These are phyloP conservation scores for Moesziomyces sp. DNA, from an alignment of 1,284 basidiomycete genomes.

Conservation along the genomic window DNA sequence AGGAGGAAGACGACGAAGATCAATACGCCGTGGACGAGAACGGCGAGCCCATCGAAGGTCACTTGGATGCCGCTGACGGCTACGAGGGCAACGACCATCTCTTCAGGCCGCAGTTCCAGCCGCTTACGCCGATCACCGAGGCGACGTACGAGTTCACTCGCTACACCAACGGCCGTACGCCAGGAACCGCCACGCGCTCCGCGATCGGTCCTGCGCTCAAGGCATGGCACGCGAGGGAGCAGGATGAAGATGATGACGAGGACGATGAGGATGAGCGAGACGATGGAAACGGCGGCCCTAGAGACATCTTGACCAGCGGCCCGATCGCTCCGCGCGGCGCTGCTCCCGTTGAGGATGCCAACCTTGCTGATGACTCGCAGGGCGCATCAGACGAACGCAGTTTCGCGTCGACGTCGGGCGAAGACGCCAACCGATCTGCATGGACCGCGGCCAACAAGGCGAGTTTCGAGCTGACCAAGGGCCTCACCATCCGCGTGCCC, in stretches of 20 bases:
- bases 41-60: slow-evolving; percentile 16
- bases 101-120: slow-evolving; percentile 51
- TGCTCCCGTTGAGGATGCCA: slow-evolving; percentile 1
- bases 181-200: slow-evolving; percentile 42
- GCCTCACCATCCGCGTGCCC: slow-evolving; percentile 34
- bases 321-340: slow-evolving; percentile 8
- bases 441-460: slow-evolving; percentile 43
- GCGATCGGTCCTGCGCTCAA: slow-evolving; percentile 22
- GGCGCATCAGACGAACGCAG: slow-evolving; percentile 31
- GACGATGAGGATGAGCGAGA: slow-evolving; percentile 14
- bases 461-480: slow-evolving; percentile 44
- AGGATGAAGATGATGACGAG: slow-evolving; percentile 24
- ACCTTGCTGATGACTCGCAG: slow-evolving; percentile 27
- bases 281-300: slow-evolving; percentile 14
- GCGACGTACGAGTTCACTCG: slow-evolving; percentile 59
- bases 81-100: slow-evolving; percentile 30
- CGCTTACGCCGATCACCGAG: slow-evolving; percentile 63
- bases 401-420: slow-evolving; percentile 37
- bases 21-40: slow-evolving; percentile 25
- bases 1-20: slow-evolving; percentile 41
- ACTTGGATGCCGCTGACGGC: background rate
- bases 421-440: slow-evolving; percentile 30
- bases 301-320: slow-evolving; percentile 19
- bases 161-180: slow-evolving; percentile 50
- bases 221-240: slow-evolving; percentile 9